Percentiles rank a stretch among this genome's conserved stretches.
Conservation (phyloP, 345 rosid genomes). For the Raphanus raphanistrum region DNA sequence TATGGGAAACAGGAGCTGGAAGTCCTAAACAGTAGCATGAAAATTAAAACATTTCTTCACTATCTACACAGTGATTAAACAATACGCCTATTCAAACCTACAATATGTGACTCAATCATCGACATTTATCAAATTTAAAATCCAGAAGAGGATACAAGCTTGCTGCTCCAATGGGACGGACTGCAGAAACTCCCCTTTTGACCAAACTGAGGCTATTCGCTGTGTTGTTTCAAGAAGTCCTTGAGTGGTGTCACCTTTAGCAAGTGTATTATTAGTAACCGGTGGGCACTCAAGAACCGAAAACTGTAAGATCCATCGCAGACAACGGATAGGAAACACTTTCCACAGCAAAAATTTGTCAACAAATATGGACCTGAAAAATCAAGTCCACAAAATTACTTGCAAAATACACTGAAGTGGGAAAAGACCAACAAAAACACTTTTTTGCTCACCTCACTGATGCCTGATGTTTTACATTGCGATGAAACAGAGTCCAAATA, state of each 20-base stretch:
- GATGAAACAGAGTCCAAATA: slow-evolving; percentile 71
- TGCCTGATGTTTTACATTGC: slow-evolving; percentile 43
- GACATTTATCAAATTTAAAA: slow-evolving; percentile 7
- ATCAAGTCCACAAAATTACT: slow-evolving; percentile 20
- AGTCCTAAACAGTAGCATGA: background rate
- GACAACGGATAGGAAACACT: slow-evolving; percentile 83
- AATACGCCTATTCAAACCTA: background rate
- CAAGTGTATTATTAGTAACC: slow-evolving; percentile 43
- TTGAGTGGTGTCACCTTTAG: slow-evolving; percentile 42
- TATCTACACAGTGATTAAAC: slow-evolving; percentile 3
- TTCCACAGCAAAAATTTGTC: slow-evolving; percentile 95
- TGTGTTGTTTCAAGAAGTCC: slow-evolving; percentile 60
- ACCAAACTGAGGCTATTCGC: slow-evolving; percentile 71
- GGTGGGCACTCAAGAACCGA: slow-evolving; percentile 76
- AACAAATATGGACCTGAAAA: slow-evolving; percentile 70
- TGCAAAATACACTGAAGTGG: slow-evolving; percentile 18
- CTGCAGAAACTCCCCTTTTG: slow-evolving; percentile 72
- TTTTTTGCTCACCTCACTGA: slow-evolving; percentile 62
- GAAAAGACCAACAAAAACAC: background rate
- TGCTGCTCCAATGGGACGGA: slow-evolving; percentile 85
- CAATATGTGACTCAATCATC: background rate
- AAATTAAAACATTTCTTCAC: slow-evolving; percentile 10
- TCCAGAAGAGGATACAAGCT: slow-evolving; percentile 78
- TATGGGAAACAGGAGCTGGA: slow-evolving; percentile 45
- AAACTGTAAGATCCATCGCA: slow-evolving; percentile 88